Base-by-base conservation (phyloP, 2,329 filamentous ascomycete species). In the Bipolaris oryzae region DNA sequence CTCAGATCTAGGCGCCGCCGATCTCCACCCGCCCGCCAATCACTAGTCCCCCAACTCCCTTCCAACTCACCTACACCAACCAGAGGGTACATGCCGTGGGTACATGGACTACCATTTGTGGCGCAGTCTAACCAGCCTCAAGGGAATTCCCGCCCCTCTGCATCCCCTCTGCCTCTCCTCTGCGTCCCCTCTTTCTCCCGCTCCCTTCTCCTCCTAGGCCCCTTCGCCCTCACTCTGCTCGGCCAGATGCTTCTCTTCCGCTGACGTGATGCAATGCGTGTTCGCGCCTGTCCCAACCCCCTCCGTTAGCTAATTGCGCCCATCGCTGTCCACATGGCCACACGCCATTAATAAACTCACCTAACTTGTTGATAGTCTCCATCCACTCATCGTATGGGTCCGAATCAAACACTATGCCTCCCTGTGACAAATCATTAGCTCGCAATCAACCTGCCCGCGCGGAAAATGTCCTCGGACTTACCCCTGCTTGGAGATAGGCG, bases 311-410 rank as follows among this genome's bases (percentile, higher is more conserved):
- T 50, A 18, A 28, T 35, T 47, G 46, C 51, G 20, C 46, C 39
- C 53, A 50, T 47, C 58, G 45, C 42, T 33, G 46, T 44, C 38
- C 7, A 18, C 25, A 25, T 37, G 35, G 35, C 34, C 25, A 18
- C 33, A 59, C 47, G 35, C 38, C 52, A 51, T 31, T 43, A 57
- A 53, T 55, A 52, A 66, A 62, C 70, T 42, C 64, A 74, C 90
- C 88, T 45, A 96, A 81, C 83, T 99, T 99, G 81, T 99, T 98
- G 80, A 95, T 91, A 63, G 96, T 97, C 84, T 98, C 92, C 77
- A 94, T 86, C 82, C 93, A 97, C 77, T 98, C 95, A 63, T 97
- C 91, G 69, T 90, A 89, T 33, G 85, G 89, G 73, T 96, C 93
- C 38, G 91, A 96, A 77, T 98, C 95, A 61, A 73, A 75, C 1